phyloP scores from a whole-genome alignment of 345 rosid genomes.

The Citrus trifoliata region DNA sequence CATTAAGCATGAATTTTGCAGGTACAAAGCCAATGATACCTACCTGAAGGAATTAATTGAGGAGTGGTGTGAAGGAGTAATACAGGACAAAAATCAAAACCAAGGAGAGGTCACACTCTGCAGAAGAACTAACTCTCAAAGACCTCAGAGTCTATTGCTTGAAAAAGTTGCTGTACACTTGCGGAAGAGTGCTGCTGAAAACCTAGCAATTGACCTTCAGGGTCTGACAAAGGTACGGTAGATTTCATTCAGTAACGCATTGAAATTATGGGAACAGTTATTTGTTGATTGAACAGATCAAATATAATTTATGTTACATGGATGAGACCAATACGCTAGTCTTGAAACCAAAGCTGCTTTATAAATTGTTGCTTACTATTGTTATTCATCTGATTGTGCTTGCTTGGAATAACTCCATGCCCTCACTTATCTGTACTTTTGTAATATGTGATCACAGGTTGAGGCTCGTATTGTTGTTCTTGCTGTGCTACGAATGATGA shows the following conservation, averaged over 20 bases:
- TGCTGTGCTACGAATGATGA: slow-evolving; percentile 84
- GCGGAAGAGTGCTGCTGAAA: slow-evolving; percentile 51
- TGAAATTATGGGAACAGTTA: not conserved
- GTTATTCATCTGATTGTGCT: slow-evolving; percentile 12
- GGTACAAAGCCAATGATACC: slow-evolving; percentile 75
- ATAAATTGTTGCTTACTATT: not conserved
- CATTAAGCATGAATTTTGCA: slow-evolving; percentile 27
- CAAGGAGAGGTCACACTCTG: slow-evolving; percentile 29
- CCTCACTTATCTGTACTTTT: slow-evolving; percentile 7
- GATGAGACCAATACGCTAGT: not conserved
- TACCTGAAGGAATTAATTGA: slow-evolving; percentile 84
- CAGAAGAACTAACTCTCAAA: slow-evolving; percentile 35
- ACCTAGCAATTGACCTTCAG: slow-evolving; percentile 67
- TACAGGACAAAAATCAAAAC: slow-evolving; percentile 44
- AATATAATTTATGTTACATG: not conserved
- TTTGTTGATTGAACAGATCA: not conserved
- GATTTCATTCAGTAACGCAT: not conserved
- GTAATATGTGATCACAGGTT: slow-evolving; percentile 48
- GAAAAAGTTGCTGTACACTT: slow-evolving; percentile 78
- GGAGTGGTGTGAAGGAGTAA: slow-evolving; percentile 97
- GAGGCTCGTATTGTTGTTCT: slow-evolving; percentile 92
- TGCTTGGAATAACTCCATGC: not conserved
- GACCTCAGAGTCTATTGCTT: slow-evolving; percentile 60
- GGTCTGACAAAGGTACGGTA: slow-evolving; percentile 68
- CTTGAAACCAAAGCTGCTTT: not conserved